These are phyloP conservation scores for Ottelia alismoides DNA, from an alignment of 106 monocot genomes.

Conservation along the genomic window DNA sequence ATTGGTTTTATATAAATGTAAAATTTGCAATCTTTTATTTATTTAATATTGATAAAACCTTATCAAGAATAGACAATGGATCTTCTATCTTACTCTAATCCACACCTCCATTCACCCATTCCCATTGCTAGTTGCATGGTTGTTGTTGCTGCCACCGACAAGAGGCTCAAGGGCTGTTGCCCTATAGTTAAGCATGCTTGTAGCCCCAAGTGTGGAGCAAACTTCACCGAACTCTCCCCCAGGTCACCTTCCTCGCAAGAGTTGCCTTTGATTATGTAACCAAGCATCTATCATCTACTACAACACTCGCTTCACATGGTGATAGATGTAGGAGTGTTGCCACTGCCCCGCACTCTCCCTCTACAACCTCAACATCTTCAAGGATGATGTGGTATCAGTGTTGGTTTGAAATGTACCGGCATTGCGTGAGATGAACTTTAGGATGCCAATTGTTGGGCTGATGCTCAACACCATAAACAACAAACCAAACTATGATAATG, in stretches of 20 bases:
- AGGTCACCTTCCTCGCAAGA: slow-evolving; percentile 45
- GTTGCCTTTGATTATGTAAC: slow-evolving; percentile 44
- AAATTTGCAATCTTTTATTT: too few relatives aligned
- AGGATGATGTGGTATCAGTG: slow-evolving; percentile 75
- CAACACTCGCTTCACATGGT: slow-evolving; percentile 44
- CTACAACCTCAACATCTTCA: slow-evolving; percentile 25
- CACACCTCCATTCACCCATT: too few relatives aligned
- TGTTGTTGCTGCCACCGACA: too few relatives aligned
- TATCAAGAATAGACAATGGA: too few relatives aligned
- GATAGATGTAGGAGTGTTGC: slow-evolving; percentile 57
- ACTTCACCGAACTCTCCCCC: slow-evolving; percentile 49
- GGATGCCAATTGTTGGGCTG: slow-evolving; percentile 74
- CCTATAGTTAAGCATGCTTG: too few relatives aligned
- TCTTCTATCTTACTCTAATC: too few relatives aligned
- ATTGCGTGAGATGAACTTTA: slow-evolving; percentile 69
- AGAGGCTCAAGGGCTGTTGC: too few relatives aligned
- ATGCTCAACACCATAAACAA: slow-evolving; percentile 72
- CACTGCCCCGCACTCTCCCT: slow-evolving; percentile 51
- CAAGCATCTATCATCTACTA: slow-evolving; percentile 47
- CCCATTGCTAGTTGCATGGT: too few relatives aligned
- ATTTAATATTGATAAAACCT: too few relatives aligned
- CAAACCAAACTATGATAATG: slow-evolving; percentile 32
- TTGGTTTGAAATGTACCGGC: slow-evolving; percentile 62
- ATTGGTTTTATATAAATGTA: too few relatives aligned
- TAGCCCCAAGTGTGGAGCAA: slow-evolving; percentile 51